A percentile compares a stretch with the other conserved stretches of the same genome.
Conservation (phyloP, 1,139 yeast genomes). For the Arxiozyma heterogenica region DNA sequence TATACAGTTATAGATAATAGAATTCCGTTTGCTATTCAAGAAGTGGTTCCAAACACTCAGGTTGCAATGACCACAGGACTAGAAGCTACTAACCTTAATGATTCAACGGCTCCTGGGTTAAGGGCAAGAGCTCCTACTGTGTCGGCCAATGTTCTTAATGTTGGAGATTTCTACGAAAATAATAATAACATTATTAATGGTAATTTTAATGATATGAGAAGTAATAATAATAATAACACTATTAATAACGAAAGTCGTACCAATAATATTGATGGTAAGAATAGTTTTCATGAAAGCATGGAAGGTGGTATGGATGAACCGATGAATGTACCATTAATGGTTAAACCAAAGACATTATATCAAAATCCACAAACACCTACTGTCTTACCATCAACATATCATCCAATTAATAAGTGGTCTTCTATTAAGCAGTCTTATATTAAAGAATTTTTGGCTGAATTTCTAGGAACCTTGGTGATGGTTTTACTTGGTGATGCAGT, state of each 20-base stretch:
- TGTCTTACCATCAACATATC: conserved; percentile 31
- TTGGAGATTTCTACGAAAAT: conserved; percentile 10
- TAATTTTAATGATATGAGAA: neutral
- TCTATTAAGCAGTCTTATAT: conserved; percentile 24
- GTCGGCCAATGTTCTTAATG: conserved; percentile 17
- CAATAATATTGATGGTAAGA: neutral
- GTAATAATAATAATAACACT: conserved; percentile 3
- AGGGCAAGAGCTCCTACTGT: conserved; percentile 16
- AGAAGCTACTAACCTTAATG: neutral
- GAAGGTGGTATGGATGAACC: conserved; percentile 8
- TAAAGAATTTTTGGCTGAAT: conserved; percentile 37
- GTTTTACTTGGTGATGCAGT: conserved; percentile 40
- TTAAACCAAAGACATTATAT: conserved; percentile 30
- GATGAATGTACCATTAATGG: conserved; percentile 24
- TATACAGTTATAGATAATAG: conserved; percentile 12
- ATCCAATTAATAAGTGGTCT: conserved; percentile 31
- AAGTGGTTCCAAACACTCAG: conserved; percentile 28
- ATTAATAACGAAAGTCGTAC: conserved; percentile 4
- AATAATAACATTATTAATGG: conserved; percentile 4
- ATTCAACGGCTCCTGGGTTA: neutral
- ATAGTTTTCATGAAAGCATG: neutral
- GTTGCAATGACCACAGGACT: conserved; percentile 11
- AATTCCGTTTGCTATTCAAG: conserved; percentile 22
- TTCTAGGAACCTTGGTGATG: conserved; percentile 39
- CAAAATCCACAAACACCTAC: conserved; percentile 34